These are phyloP conservation scores for Wickerhamiella shivajii DNA, from an alignment of 805 yeast genomes.

Conservation along the genomic window DNA sequence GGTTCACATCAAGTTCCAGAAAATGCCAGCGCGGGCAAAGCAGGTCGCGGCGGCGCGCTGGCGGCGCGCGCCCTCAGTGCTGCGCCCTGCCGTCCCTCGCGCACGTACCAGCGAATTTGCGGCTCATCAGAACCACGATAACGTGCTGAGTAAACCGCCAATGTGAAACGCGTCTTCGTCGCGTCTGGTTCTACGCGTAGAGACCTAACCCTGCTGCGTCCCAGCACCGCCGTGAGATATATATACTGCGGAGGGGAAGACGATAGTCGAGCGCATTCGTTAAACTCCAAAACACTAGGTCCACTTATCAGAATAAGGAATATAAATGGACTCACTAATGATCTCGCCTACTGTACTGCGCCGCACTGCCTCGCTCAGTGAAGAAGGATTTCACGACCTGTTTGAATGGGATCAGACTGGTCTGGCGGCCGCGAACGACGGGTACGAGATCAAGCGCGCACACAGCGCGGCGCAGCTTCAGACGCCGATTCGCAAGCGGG, in stretches of 20 bases:
- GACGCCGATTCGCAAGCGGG: slow-evolving; percentile 9
- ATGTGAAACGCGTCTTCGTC: slow-evolving; percentile 9
- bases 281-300: background rate
- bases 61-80: too few relatives aligned
- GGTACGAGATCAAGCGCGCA: background rate
- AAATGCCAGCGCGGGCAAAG: too few relatives aligned
- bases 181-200: slow-evolving; percentile 4
- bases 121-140: too few relatives aligned
- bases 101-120: too few relatives aligned
- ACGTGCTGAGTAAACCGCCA: too few relatives aligned
- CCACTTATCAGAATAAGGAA: background rate
- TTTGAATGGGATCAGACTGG: slow-evolving; percentile 8
- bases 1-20: too few relatives aligned
- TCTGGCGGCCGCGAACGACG: slow-evolving; percentile 1
- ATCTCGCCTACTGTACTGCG: slow-evolving; percentile 6
- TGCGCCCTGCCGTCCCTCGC: too few relatives aligned
- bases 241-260: background rate
- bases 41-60: too few relatives aligned
- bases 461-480: background rate
- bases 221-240: background rate
- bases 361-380: slow-evolving; percentile 1
- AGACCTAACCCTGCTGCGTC: slow-evolving; percentile 5
- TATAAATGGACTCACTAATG: slow-evolving; percentile 7
- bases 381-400: slow-evolving; percentile 1
- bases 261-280: background rate